Evolutionary conservation across 495 filamentous ascomycete species (phyloP).

Genomic region (Hypoxylon fragiforme): DNA sequence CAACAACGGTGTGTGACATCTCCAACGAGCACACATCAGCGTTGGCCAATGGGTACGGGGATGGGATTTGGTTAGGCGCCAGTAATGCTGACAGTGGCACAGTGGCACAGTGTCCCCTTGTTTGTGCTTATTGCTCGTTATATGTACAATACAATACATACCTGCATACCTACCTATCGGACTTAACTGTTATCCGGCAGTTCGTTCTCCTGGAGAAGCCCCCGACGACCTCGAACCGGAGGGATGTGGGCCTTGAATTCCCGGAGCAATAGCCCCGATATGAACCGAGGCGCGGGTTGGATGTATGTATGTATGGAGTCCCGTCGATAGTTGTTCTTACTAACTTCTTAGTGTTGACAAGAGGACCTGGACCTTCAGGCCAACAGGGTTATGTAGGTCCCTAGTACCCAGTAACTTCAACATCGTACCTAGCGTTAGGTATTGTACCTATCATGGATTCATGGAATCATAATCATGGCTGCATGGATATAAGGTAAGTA

Average conservation of each 20-base stretch:
- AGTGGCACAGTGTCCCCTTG: too few species aligned
- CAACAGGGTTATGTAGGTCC: too few species aligned
- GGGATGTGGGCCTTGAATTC: neutral
- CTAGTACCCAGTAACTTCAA: too few species aligned
- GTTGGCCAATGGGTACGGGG: conserved; percentile 10
- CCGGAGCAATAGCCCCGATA: neutral
- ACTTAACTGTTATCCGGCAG: neutral
- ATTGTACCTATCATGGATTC: too few species aligned
- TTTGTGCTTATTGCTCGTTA: conserved; percentile 15
- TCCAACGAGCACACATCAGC: conserved; percentile 3
- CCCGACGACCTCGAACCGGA: neutral
- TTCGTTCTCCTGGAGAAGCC: neutral
- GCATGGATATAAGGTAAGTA: too few species aligned
- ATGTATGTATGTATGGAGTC: too few species aligned
- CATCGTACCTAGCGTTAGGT: too few species aligned
- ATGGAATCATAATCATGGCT: too few species aligned
- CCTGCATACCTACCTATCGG: neutral
- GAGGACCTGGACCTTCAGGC: too few species aligned
- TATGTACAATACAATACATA: too few species aligned
- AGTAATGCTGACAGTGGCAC: conserved; percentile 7
- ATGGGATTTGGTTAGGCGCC: conserved; percentile 1
- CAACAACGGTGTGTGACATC: conserved; percentile 27
- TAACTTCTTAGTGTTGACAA: too few species aligned
- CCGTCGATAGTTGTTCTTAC: too few species aligned
- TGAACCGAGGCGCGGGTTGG: neutral